phyloP scores from a whole-genome alignment of 805 yeast genomes.

The Candida ulmi region DNA sequence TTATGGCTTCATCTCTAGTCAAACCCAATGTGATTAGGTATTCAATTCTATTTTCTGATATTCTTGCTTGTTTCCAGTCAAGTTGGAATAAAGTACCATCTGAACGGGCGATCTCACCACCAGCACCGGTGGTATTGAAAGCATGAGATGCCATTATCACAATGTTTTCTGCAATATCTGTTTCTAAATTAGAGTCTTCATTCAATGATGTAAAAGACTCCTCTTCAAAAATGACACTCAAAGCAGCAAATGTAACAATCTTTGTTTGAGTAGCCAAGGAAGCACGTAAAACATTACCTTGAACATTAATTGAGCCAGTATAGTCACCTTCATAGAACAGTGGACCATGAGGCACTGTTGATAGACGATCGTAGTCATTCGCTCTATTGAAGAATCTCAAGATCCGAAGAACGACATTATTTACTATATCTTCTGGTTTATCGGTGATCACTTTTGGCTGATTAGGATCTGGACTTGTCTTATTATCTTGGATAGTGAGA shows the following conservation, averaged over 20 bases:
- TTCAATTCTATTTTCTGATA: conserved; percentile 30
- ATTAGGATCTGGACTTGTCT: neutral
- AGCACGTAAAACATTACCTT: conserved; percentile 13
- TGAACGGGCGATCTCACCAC: conserved; percentile 26
- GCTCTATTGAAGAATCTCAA: conserved; percentile 42
- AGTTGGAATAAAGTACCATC: conserved; percentile 33
- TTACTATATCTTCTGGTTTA: conserved; percentile 29
- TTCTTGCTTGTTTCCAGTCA: conserved; percentile 33
- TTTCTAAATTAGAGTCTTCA: conserved; percentile 26
- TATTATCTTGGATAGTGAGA: conserved; percentile 18
- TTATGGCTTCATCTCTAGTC: conserved; percentile 23
- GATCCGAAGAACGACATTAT: conserved; percentile 36
- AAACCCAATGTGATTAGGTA: conserved; percentile 29
- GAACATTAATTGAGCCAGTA: conserved; percentile 13
- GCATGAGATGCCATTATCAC: conserved; percentile 38
- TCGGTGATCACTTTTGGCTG: conserved; percentile 26
- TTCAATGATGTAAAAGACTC: conserved; percentile 21
- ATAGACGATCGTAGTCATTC: conserved; percentile 30
- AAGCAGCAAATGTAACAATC: conserved; percentile 33
- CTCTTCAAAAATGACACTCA: conserved; percentile 28
- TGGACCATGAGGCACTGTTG: conserved; percentile 27
- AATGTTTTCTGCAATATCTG: conserved; percentile 38
- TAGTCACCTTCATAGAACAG: conserved; percentile 35
- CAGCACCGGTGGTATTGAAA: conserved; percentile 30
- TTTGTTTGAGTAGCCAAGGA: conserved; percentile 36